phyloP scores from a whole-genome alignment of 306 rosid genomes.

The Quercus agrifolia region DNA sequence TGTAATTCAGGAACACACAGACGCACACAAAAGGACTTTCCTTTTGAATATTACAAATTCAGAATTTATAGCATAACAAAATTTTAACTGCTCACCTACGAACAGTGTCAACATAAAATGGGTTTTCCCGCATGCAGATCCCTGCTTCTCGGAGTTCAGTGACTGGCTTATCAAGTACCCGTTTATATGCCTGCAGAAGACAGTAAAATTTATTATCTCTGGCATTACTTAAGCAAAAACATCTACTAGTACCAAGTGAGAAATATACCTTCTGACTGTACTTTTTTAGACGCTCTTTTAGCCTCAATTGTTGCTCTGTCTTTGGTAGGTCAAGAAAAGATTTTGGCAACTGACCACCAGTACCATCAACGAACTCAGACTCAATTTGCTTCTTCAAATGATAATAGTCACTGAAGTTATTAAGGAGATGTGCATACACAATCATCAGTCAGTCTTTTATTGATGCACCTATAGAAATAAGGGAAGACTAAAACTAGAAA shows the following conservation, averaged over 20 bases:
- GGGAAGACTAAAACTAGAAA: neutral
- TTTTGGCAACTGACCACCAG: conserved; percentile 50
- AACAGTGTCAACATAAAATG: conserved; percentile 97
- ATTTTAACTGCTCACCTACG: conserved; percentile 69
- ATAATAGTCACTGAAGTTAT: conserved; percentile 77
- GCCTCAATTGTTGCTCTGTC: conserved; percentile 76
- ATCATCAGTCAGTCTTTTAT: conserved; percentile 21
- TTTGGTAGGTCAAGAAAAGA: conserved; percentile 92
- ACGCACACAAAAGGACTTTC: neutral
- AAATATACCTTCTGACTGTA: conserved; percentile 87
- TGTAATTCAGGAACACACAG: conserved; percentile 1
- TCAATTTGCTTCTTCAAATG: conserved; percentile 92
- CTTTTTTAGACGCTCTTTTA: conserved; percentile 88
- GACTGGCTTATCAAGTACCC: conserved; percentile 89
- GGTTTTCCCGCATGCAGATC: conserved; percentile 98
- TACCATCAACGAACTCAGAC: conserved; percentile 75
- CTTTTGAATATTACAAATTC: neutral
- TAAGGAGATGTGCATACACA: conserved; percentile 22
- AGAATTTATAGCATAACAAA: neutral
- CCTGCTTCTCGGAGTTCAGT: conserved; percentile 94
- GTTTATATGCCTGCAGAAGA: conserved; percentile 75
- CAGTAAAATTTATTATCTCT: conserved; percentile 29
- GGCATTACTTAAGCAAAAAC: conserved; percentile 28
- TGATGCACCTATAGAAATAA: conserved; percentile 13
- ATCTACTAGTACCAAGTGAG: conserved; percentile 6